Conservation (phyloP, 1,139 yeast species). For the Geotrichum histeridarum region DNA sequence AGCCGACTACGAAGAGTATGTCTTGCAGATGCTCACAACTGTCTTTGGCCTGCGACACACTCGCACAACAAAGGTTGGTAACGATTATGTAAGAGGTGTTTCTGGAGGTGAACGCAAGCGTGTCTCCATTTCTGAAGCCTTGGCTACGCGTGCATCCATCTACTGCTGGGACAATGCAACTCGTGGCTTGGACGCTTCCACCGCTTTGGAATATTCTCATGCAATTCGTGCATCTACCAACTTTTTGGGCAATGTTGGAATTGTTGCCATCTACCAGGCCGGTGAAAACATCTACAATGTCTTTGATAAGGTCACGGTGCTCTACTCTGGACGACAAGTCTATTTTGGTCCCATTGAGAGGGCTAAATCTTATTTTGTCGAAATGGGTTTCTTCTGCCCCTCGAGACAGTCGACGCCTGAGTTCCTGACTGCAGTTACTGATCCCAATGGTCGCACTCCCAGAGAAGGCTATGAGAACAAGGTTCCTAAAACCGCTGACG, state of each 20-base stretch:
- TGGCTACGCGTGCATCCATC: constrained; percentile 51
- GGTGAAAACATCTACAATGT: constrained; percentile 56
- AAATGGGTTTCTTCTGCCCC: constrained; percentile 57
- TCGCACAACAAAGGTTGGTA: constrained; percentile 51
- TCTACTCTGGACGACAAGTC: constrained; percentile 53
- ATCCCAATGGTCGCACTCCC: constrained; percentile 45
- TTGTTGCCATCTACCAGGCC: constrained; percentile 56
- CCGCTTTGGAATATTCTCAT: constrained; percentile 59
- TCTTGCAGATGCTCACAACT: constrained; percentile 48
- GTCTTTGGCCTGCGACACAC: constrained; percentile 54
- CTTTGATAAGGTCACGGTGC: constrained; percentile 57
- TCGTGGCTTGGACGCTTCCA: constrained; percentile 64
- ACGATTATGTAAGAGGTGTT: constrained; percentile 54
- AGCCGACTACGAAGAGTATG: constrained; percentile 43
- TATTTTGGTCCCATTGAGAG: constrained; percentile 50
- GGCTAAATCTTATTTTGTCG: constrained; percentile 50
- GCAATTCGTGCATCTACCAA: constrained; percentile 56
- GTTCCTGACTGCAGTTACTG: constrained; percentile 58
- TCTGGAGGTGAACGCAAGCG: constrained; percentile 61
- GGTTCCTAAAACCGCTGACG: constrained; percentile 52
- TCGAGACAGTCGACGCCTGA: constrained; percentile 56
- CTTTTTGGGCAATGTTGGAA: constrained; percentile 49
- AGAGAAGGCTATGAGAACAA: constrained; percentile 35
- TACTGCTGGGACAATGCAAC: constrained; percentile 71
- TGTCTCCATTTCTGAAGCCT: constrained; percentile 56